Conservation (phyloP, 495 filamentous ascomycete species). For the Glarea lozoyensis region DNA sequence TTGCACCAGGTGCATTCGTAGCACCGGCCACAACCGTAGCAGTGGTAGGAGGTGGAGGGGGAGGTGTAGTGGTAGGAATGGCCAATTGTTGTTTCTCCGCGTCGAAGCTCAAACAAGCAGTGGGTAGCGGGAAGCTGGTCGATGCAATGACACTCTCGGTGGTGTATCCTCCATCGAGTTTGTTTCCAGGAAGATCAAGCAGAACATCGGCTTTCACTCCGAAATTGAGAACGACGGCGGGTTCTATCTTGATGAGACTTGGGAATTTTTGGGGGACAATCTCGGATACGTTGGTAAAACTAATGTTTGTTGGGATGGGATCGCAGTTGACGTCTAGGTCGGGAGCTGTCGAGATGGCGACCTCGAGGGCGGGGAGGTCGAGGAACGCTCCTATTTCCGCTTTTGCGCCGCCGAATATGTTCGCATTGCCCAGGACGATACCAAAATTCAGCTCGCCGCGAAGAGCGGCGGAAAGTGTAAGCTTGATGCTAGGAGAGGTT, state of each 20-base stretch:
- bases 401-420: neutral
- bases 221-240: neutral
- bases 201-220: neutral
- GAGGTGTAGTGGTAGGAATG: neutral
- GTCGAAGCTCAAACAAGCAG: slow-evolving; percentile 1
- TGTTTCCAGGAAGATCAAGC: neutral
- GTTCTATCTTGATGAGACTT: neutral
- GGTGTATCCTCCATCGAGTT: neutral
- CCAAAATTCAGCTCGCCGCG: neutral
- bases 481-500: neutral
- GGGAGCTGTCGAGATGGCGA: neutral
- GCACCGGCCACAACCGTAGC: neutral
- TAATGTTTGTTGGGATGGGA: neutral
- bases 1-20: neutral
- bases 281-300: neutral
- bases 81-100: neutral
- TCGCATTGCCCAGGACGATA: neutral
- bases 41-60: too few relatives aligned
- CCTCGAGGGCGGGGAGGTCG: neutral
- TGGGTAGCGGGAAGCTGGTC: neutral
- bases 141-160: neutral
- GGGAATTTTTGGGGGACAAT: neutral
- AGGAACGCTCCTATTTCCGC: neutral
- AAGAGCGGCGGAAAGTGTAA: neutral
- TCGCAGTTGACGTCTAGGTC: neutral